A percentile compares a stretch with the other conserved stretches of the same genome.
These are phyloP conservation scores for Pulveroboletus ravenelii DNA, from an alignment of 768 basidiomycete genomes.

Conservation along the genomic window DNA sequence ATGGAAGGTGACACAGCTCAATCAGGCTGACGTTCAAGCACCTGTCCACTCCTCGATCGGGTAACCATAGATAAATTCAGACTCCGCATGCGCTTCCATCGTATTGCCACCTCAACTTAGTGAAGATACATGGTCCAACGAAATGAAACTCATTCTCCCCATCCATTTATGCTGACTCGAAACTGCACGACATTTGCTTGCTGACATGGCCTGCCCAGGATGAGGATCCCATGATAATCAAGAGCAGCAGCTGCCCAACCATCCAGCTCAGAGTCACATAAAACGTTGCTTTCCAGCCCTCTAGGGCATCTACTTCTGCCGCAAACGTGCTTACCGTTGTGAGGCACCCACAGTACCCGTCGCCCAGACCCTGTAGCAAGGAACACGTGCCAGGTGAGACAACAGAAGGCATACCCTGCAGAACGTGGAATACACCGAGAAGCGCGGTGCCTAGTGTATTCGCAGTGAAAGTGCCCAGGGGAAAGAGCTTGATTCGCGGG, in stretches of 20 bases:
- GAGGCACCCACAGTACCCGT: constrained; percentile 94
- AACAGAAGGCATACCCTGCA: constrained; percentile 49
- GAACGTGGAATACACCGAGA: constrained; percentile 64
- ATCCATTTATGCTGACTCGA: constrained; percentile 17
- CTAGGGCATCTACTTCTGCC: constrained; percentile 64
- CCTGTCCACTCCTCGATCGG: constrained; percentile 22
- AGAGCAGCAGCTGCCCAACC: constrained; percentile 61
- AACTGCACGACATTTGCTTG: constrained; percentile 49
- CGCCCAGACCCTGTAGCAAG: constrained; percentile 73
- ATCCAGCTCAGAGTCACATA: constrained; percentile 71
- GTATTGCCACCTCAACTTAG: not conserved
- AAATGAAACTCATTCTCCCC: not conserved
- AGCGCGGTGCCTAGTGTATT: constrained; percentile 81
- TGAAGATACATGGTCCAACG: not conserved
- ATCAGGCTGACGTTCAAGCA: constrained; percentile 21
- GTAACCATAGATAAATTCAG: constrained; percentile 22
- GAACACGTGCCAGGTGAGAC: constrained; percentile 55
- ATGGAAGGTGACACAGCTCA: constrained; percentile 27
- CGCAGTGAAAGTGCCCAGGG: constrained; percentile 74
- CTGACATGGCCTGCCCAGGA: constrained; percentile 46
- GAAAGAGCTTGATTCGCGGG: constrained; percentile 52
- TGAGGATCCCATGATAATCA: constrained; percentile 69
- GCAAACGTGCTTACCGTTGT: constrained; percentile 94
- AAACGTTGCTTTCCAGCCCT: constrained; percentile 51
- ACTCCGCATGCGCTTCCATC: constrained; percentile 22